Evolutionary conservation across 2,329 filamentous ascomycete species (phyloP), one percentile per base, ranked within the genome.

Genomic region (Torrubiella hemipterigena): DNA sequence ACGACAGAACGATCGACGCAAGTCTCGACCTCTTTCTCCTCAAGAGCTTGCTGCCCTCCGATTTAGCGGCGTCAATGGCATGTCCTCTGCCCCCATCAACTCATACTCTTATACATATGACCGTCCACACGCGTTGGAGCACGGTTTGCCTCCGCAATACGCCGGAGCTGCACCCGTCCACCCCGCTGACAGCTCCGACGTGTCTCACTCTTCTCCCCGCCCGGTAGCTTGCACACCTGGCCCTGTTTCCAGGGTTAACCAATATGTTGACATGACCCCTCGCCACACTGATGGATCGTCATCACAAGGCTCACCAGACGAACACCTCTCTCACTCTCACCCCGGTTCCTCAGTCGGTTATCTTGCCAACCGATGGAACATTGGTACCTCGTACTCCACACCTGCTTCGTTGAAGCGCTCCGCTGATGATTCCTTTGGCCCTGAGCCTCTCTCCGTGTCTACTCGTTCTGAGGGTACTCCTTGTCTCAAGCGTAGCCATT

Each of bases 1-100:
- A 49, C 73, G 89, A 42, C 89, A 96, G 55, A 94, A 93, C 56
- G 84, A 93, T 53, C 74, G 89, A 45, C 75, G 89, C 43, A 93
- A 89, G 61, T 85, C 84, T 33, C 80, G 83, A 44, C 86, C 87
- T 28, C 67, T 93, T 22, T 73, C 83, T 17, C 73, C 79, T 8
- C 77, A 86, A 52, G 84, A 91, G 51, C 69, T 89, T 33, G 74
- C 69, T 40, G 69, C 70, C 36, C 58, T 77, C 43, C 57, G 68
- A 47, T 65, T 69, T 48, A 62, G 70, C 28, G 64, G 61, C 42
- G 60, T 73, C 51, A 61, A 67, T 41, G 56, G 65, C 20, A 51
- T 71, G 25, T 61, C 66, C 5, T 62, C 65, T 19, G 65, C 69
- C 35, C 51, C 59, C 19, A 41, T 47, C 22, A n/a, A n/a, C n/a